Base-by-base conservation (phyloP, 768 basidiomycete species). In the Leccinum truebloodii region DNA sequence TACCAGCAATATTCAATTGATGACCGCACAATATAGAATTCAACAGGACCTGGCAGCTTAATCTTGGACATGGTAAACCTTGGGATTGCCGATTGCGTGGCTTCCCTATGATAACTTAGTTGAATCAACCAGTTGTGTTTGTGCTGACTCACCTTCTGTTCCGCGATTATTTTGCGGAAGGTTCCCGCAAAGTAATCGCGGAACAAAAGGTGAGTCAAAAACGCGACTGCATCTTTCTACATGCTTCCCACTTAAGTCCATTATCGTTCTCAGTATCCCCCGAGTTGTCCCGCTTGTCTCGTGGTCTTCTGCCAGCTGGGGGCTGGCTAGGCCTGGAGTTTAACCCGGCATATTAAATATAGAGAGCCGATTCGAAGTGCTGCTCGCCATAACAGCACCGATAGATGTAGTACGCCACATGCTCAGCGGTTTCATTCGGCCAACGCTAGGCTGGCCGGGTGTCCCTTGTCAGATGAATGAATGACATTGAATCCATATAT, bases 341-440 rank as follows among this genome's bases (percentile, higher is more conserved):
- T 22, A 22, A 22, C 20, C 22, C 6, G 20, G 20, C 20, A 48
- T 22, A 48, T 14, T 22, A 48, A 10, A 89, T 61, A 73, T 79
- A 60, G 82, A 85, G 69, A 86, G 85, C 18, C 85, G 85, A 61
- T 78, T 83, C 44, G 76, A 85, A 67, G 83, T 85, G 62, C 77
- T 84, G 50, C 82, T 85, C 56, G 79, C 88, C 88, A 48, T 86
- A 89, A 63, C 88, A 34, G 89, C 89, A 26, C 34, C 82, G 2
- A 30, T 16, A 37, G 28, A 22, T 18, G 18, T 1, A 54, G 22
- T 55, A 53, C 16, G 24, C 14, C n/a, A 1, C 14, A 10, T 8
- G 20, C 35, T 37, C 32, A 34, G 32, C 32, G 32, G n/a, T n/a
- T 32, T 57, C 13, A 34, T 16, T 20, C 46, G n/a, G n/a, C 5